Conservation (phyloP, 768 basidiomycete species). For the Lentinus brumalis region DNA sequence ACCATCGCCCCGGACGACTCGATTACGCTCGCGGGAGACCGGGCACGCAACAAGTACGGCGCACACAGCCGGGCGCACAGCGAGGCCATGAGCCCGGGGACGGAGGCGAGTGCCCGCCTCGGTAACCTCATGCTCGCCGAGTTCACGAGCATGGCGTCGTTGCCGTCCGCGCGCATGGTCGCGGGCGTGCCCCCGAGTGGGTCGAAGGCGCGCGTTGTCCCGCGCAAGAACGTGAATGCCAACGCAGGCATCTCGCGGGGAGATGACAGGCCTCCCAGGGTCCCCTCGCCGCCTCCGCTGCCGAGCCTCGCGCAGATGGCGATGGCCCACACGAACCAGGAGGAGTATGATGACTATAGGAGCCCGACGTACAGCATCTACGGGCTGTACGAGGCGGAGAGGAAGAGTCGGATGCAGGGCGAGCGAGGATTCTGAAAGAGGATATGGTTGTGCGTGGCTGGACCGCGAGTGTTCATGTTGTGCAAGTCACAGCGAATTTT, state of each 20-base stretch:
- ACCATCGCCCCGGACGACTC: slow-evolving; percentile 76
- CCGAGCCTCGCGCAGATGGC: slow-evolving; percentile 81
- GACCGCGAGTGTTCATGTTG: not conserved
- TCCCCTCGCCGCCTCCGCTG: slow-evolving; percentile 76
- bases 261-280: slow-evolving; percentile 69
- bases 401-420: slow-evolving; percentile 47
- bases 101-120: slow-evolving; percentile 49
- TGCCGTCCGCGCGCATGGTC: slow-evolving; percentile 40
- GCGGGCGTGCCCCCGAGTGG: slow-evolving; percentile 24
- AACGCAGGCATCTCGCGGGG: slow-evolving; percentile 27
- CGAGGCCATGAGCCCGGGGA: slow-evolving; percentile 33
- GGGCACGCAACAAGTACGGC: slow-evolving; percentile 10
- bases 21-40: slow-evolving; percentile 55
- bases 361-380: slow-evolving; percentile 87
- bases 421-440: slow-evolving; percentile 23
- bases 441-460: not conserved
- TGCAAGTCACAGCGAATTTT: not conserved
- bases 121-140: slow-evolving; percentile 67
- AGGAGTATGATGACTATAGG: slow-evolving; percentile 65
- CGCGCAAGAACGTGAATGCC: slow-evolving; percentile 33
- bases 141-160: slow-evolving; percentile 37
- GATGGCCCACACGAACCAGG: slow-evolving; percentile 60
- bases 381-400: slow-evolving; percentile 66
- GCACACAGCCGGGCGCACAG: slow-evolving; percentile 31
- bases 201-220: slow-evolving; percentile 8